Percentiles rank a stretch among this genome's conserved stretches.
phyloP scores from a whole-genome alignment of 2,329 filamentous ascomycete species.

The Zymoseptoria ardabiliae region DNA sequence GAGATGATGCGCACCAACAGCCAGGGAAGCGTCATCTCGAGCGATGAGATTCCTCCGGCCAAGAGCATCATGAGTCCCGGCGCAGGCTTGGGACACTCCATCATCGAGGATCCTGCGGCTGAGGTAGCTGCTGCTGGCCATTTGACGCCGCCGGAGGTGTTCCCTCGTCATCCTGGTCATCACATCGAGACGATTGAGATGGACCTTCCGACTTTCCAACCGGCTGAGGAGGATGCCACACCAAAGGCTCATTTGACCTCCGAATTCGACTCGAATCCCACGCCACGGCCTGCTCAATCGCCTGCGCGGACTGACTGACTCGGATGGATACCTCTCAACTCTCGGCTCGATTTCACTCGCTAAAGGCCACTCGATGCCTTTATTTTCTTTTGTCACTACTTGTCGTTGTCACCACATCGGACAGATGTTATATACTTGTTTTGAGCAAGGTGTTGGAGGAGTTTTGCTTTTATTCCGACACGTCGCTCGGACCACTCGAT shows the following conservation, averaged over 20 bases:
- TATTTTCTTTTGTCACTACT: conserved; percentile 7
- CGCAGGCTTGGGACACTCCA: conserved; percentile 17
- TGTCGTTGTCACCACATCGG: neutral
- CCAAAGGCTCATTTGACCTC: conserved; percentile 28
- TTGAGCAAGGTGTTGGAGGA: conserved; percentile 26
- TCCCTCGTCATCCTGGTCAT: conserved; percentile 39
- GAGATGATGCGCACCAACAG: conserved; percentile 99
- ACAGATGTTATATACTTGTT: neutral
- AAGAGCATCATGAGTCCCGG: conserved; percentile 4
- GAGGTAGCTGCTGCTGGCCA: conserved; percentile 29
- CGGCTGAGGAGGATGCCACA: conserved; percentile 31
- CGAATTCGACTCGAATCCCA: conserved; percentile 34
- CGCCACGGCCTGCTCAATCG: conserved; percentile 30
- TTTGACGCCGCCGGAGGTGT: conserved; percentile 47
- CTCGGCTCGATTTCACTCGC: conserved; percentile 8
- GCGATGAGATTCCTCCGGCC: conserved; percentile 36
- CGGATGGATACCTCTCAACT: conserved; percentile 1
- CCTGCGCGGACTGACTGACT: conserved; percentile 11
- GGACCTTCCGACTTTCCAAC: conserved; percentile 16
- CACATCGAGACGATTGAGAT: conserved; percentile 35
- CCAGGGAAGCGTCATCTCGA: conserved; percentile 63
- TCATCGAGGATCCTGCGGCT: conserved; percentile 34
- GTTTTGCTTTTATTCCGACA: conserved; percentile 7
- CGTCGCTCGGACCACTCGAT: neutral
- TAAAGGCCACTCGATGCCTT: conserved; percentile 10